Evolutionary conservation across 2,329 filamentous ascomycete species (phyloP).

Genomic region (Thelonectria discophora): DNA sequence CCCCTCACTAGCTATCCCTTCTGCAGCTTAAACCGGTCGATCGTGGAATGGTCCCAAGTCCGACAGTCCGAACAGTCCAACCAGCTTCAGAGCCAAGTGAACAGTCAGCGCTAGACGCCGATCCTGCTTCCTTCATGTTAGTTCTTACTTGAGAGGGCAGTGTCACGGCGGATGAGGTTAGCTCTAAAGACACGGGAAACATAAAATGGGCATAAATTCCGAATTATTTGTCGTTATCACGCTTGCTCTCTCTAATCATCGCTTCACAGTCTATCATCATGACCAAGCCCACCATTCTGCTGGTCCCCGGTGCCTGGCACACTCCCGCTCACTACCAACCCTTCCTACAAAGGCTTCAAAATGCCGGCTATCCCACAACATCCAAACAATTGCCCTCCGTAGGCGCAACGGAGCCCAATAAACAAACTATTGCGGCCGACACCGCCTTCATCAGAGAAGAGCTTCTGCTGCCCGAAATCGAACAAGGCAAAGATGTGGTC

Average conservation of each 20-base stretch:
- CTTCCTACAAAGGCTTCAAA: constrained; percentile 8
- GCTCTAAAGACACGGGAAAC: too few relatives aligned
- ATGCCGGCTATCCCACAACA: constrained; percentile 21
- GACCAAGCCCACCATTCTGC: constrained; percentile 28
- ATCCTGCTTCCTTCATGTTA: neutral
- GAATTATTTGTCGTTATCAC: neutral
- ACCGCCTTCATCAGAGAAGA: constrained; percentile 17
- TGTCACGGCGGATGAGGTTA: neutral
- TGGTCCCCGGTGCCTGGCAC: constrained; percentile 38
- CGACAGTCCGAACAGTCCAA: neutral
- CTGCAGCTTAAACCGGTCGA: neutral
- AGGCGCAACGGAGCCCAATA: constrained; percentile 9
- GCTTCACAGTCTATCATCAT: neutral
- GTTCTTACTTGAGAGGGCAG: too few relatives aligned
- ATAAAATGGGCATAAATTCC: neutral
- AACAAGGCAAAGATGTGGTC: constrained; percentile 33
- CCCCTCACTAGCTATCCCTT: too few relatives aligned
- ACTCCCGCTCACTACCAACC: constrained; percentile 2
- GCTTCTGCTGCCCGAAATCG: constrained; percentile 21
- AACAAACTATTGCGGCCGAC: constrained; percentile 8
- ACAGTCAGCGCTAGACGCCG: neutral
- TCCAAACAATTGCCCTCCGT: constrained; percentile 20
- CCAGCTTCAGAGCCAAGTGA: neutral
- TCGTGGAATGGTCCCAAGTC: neutral
- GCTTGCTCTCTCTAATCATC: too few relatives aligned